Base-by-base conservation (phyloP, 2,329 filamentous ascomycete species). In the Aureobasidium sp. region DNA sequence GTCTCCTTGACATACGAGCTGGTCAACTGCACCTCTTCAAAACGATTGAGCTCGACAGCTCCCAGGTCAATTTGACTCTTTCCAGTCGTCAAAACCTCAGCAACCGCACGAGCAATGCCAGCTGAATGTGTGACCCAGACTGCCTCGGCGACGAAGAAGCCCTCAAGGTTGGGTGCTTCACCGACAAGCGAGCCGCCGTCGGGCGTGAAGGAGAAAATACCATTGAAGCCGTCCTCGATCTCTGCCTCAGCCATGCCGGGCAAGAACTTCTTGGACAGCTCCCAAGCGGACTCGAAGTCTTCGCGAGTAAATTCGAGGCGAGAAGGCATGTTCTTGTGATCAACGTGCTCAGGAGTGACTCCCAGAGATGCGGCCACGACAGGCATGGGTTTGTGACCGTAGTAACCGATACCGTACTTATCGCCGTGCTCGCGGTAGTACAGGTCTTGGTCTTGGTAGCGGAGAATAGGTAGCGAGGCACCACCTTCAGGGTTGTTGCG, bases 61-160 rank as follows among this genome's bases (percentile, higher is more conserved):
- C 76, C 68, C 3, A 84, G 67, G 48, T 84, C 80, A 29, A 82
- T 71, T 4, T 71, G 64, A 0, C 80, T 80, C 21, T 69, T 70
- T 2, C 80, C 81, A 1, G 70, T 72, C 0, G 80, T 83, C 22
- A 84, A 66, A 0, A 80, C 61, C 61, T 84, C 74, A 0, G 81
- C 81, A 1, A 84, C 62, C 0, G 81, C 79, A 22, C 79, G 75
- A 7, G 81, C 81, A 1, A 84, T 77, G 21, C 81, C 81, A 0
- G 79, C 80, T 0, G 80, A 83, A 58, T 84, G 81, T 16, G 81
- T 84, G 1, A 84, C 81, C 81, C 81, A 84, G 0, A 84, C 79
- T 4, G 81, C 81, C 59, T 84, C 81, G 0, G 81, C 81, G 1
- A 84, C 79, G 58, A 74, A 83, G 65, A 84, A 84, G 11, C 79